Conservation (phyloP, 2,329 filamentous ascomycete species). For the Cladosporium sp. region DNA sequence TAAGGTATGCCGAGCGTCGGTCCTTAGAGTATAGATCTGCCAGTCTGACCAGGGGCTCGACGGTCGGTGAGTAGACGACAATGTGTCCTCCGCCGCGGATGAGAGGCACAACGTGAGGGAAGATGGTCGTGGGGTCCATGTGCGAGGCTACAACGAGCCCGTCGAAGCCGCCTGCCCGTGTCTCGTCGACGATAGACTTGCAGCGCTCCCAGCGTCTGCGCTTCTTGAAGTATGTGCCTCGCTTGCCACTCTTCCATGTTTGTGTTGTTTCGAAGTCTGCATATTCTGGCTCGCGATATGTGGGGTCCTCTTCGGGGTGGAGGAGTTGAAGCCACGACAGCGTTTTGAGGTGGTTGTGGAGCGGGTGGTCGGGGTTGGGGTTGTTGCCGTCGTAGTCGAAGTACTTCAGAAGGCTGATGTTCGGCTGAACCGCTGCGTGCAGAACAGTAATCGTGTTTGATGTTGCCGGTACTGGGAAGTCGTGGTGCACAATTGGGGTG, state of each 20-base stretch:
- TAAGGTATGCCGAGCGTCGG: conserved; percentile 73
- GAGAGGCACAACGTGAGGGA: conserved; percentile 74
- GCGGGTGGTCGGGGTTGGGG: conserved; percentile 66
- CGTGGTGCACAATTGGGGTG: conserved; percentile 38
- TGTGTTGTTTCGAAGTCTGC: conserved; percentile 63
- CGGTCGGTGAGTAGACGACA: conserved; percentile 77
- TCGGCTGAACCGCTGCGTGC: conserved; percentile 81
- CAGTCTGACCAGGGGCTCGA: conserved; percentile 75
- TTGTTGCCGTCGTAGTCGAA: conserved; percentile 79
- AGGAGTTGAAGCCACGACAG: conserved; percentile 92
- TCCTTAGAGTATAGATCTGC: conserved; percentile 83
- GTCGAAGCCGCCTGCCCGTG: conserved; percentile 74
- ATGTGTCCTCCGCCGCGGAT: conserved; percentile 80
- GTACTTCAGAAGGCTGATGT: conserved; percentile 83
- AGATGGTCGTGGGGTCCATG: conserved; percentile 76
- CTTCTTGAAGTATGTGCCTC: conserved; percentile 87
- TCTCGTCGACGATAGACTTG: conserved; percentile 70
- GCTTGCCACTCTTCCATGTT: conserved; percentile 75
- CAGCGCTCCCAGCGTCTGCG: conserved; percentile 76
- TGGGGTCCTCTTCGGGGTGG: conserved; percentile 70
- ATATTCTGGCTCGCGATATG: conserved; percentile 67
- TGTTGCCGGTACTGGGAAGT: conserved; percentile 61
- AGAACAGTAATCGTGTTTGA: conserved; percentile 79
- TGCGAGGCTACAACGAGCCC: conserved; percentile 78
- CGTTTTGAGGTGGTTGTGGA: conserved; percentile 76